phyloP scores from a whole-genome alignment of 1,139 yeast genomes.

The Ogataea hybrid region DNA sequence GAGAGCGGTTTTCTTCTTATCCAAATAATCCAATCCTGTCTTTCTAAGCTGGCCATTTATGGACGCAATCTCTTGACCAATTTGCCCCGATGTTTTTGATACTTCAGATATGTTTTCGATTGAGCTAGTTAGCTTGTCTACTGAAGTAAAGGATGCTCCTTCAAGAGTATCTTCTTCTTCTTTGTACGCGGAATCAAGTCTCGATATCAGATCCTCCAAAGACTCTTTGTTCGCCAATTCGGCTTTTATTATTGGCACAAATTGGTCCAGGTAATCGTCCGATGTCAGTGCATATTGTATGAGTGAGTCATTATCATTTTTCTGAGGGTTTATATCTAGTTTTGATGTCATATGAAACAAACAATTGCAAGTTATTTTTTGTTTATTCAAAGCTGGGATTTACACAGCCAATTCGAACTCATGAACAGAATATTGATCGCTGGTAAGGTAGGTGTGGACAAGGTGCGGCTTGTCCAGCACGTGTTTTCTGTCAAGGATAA shows the following conservation, averaged over 20 bases:
- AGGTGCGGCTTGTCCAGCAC: conserved; percentile 33
- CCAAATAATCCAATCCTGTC: conserved; percentile 63
- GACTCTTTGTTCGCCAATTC: conserved; percentile 54
- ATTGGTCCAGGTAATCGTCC: conserved; percentile 74
- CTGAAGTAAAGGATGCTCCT: conserved; percentile 57
- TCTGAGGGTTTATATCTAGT: background rate
- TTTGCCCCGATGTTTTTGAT: conserved; percentile 49
- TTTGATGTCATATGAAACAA: conserved; percentile 2
- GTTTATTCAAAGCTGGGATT: background rate
- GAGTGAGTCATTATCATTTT: conserved; percentile 20
- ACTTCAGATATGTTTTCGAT: conserved; percentile 59
- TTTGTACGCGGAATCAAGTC: conserved; percentile 54
- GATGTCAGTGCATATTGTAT: conserved; percentile 46
- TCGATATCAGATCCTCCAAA: conserved; percentile 54
- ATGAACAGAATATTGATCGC: conserved; percentile 36
- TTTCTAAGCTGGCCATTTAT: conserved; percentile 54
- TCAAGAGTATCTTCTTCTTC: conserved; percentile 66
- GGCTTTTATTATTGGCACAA: conserved; percentile 74
- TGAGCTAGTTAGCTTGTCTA: conserved; percentile 53
- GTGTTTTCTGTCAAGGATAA: background rate
- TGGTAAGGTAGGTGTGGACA: conserved; percentile 38
- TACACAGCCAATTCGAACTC: conserved; percentile 10
- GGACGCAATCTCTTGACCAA: conserved; percentile 51
- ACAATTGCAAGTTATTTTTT: conserved; percentile 3
- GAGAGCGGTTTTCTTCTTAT: conserved; percentile 54